Evolutionary conservation across 2,329 filamentous ascomycete species (phyloP).

Genomic region (Bipolaris sorokiniana): DNA sequence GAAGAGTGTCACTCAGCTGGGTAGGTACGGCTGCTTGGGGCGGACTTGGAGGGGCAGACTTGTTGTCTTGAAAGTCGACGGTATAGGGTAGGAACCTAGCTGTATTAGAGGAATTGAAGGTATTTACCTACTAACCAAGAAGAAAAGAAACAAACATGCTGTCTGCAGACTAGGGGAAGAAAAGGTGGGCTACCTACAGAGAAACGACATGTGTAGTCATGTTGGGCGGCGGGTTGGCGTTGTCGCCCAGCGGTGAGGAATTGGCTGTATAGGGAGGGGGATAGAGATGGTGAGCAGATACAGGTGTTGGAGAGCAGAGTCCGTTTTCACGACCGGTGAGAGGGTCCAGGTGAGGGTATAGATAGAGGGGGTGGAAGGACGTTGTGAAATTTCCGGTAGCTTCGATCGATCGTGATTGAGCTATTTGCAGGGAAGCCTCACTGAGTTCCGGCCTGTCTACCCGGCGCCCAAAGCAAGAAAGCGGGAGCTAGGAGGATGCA

Average conservation of each 20-base stretch:
- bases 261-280: conserved; percentile 1
- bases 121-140: neutral
- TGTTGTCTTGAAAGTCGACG: conserved; percentile 73
- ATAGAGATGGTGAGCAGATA: conserved; percentile 14
- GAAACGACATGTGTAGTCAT: conserved; percentile 68
- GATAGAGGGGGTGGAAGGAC: conserved; percentile 11
- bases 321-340: neutral
- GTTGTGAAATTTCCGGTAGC: conserved; percentile 17
- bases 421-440: conserved; percentile 8
- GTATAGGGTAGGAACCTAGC: conserved; percentile 91
- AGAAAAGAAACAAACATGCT: neutral
- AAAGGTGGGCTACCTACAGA: conserved; percentile 55
- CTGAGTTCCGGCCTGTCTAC: conserved; percentile 7
- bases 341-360: conserved; percentile 9
- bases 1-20: conserved; percentile 49
- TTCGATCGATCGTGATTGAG: conserved; percentile 18
- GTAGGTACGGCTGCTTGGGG: conserved; percentile 31
- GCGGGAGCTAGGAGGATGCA: conserved; percentile 6
- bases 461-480: conserved; percentile 10
- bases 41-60: conserved; percentile 48
- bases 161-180: neutral
- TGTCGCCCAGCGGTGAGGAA: conserved; percentile 7
- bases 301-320: neutral
- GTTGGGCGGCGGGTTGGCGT: conserved; percentile 21
- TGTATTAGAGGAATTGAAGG: conserved; percentile 15